These are phyloP conservation scores for Saccharomycopsis oosterbeekiorum DNA, from an alignment of 805 yeast genomes.

Conservation along the genomic window DNA sequence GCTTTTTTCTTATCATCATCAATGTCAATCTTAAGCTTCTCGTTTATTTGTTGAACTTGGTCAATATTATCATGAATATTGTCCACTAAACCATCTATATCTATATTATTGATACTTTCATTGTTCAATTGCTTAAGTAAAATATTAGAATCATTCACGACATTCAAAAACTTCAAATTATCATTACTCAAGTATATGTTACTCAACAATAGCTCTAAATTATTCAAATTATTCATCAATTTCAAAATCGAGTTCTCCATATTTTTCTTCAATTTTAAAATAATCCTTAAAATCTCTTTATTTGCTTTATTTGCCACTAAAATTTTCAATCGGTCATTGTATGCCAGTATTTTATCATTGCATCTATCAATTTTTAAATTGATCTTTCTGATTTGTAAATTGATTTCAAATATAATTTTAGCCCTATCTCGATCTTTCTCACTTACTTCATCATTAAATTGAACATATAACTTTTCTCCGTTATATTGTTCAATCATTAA, in stretches of 20 bases:
- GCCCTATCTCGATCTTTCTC: not conserved
- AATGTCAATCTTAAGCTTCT: constrained; percentile 20
- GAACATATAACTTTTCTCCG: not conserved
- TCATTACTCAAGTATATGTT: constrained; percentile 10
- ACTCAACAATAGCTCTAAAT: constrained; percentile 9
- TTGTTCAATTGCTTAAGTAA: constrained; percentile 14
- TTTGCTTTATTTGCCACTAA: constrained; percentile 4
- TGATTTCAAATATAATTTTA: not conserved
- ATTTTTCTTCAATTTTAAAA: constrained; percentile 11
- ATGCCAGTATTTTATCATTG: constrained; percentile 1
- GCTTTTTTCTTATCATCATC: constrained; percentile 22
- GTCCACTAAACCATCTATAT: constrained; percentile 12
- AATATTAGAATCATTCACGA: constrained; percentile 10
- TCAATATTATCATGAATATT: constrained; percentile 9
- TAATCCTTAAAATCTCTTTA: constrained; percentile 11
- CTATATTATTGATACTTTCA: constrained; percentile 5
- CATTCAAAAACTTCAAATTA: constrained; percentile 9
- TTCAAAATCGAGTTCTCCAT: constrained; percentile 7
- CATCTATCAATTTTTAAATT: constrained; percentile 5
- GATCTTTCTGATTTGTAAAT: not conserved
- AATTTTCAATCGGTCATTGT: constrained; percentile 3
- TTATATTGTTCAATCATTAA: constrained; percentile 1
- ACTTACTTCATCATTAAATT: not conserved
- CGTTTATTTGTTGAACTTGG: constrained; percentile 12
- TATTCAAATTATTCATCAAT: constrained; percentile 10